Base-by-base conservation (phyloP, 2,329 filamentous ascomycete genomes). In the Nannizzia gypsea region DNA sequence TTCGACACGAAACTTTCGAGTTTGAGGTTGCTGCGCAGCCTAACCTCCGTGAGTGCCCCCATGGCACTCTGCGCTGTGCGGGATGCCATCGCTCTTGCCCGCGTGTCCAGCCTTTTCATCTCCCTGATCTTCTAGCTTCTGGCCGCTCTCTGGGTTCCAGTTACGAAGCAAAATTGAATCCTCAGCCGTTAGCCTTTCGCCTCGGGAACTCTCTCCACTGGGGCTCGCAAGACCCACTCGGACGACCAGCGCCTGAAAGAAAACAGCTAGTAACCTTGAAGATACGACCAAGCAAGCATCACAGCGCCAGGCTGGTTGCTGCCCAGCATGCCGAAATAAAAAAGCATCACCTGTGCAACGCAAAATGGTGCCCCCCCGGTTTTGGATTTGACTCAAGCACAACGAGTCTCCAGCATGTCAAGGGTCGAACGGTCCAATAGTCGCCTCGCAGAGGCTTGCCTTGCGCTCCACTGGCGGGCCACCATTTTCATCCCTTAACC, bases 401-500 rank as follows among this genome's bases (percentile, higher is more conserved):
- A 26, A 36, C 31, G 17, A 52, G 48, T 52, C 48, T 52, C 48
- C 48, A 52, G 48, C 48, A 52, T 24, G 48, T 52, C 48, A 52
- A 52, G 48, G 48, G 13, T 52, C 4, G 15, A 52, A 52, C 48
- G 48, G 26, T n/a, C 48, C 48, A 52, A 52, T 52, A 52, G 48
- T 52, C 9, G 48, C 48, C 22, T 13, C 48, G 48, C 48, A 52
- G 48, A 17, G 26, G 48, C 48, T 52, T 24, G 26, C 20, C 54
- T 56, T 56, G 54, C 15, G 54, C 54, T 31, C 48, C 48, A 52
- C 48, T 31, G 26, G 48, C 48, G 22, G 26, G 48, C 38, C 56
- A 58, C 56, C 56, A 26, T 46, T 34, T 15, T 58, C 56, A 46
- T 58, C 56, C 56, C 36, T 58, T 58, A 46, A 58, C 56, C 56